Base-by-base conservation (phyloP, 495 filamentous ascomycete species). In the Neurospora intermedia region DNA sequence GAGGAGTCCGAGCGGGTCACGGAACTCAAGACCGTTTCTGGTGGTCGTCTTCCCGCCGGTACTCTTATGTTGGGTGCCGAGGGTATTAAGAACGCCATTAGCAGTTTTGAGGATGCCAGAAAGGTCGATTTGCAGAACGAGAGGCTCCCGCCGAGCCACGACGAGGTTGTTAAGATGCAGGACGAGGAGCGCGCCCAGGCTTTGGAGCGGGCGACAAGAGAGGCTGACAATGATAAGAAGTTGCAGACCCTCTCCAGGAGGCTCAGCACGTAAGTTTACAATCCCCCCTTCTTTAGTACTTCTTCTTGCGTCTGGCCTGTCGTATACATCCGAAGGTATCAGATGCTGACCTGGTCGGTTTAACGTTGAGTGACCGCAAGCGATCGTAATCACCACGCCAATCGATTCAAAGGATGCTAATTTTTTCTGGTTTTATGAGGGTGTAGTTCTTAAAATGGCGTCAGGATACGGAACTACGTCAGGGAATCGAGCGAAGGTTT, bases 81-180 rank as follows among this genome's bases (percentile, higher is more conserved):
- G 81, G 96, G 96, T 42, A 99, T 99, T 84, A 99, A 98, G 85
- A 94, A 98, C 78, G 96, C 96, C n/a, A 99, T 99, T 75, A 93
- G 87, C 81, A 96, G 88, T 76, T 99, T 99, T 75, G 96, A 99
- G 81, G 96, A 99, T 81, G 96, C 96, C n/a, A 87, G 94, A 69
- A 97, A 97, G 85, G 96, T 99, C 39, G 96, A 99, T 85, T 78
- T 98, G 74, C 94, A 98, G 83, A 99, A 99, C 80, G 96, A 99
- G 85, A 89, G 91, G 72, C 83, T 98, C 74, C 96, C 96, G 45
- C 96, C 96, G 6, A 94, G 86, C 76, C 93, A 97, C 73, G 96
- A 98, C 72, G 96, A 99, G 80, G 93, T 98, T 16, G 85, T 89
- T 42, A 89, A 89, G 79, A 92, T 91, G 77, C 91, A 88, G 71